A percentile compares a stretch with the other conserved stretches of the same genome.
phyloP scores from a whole-genome alignment of 805 yeast species.

The Pichia deserticola region DNA sequence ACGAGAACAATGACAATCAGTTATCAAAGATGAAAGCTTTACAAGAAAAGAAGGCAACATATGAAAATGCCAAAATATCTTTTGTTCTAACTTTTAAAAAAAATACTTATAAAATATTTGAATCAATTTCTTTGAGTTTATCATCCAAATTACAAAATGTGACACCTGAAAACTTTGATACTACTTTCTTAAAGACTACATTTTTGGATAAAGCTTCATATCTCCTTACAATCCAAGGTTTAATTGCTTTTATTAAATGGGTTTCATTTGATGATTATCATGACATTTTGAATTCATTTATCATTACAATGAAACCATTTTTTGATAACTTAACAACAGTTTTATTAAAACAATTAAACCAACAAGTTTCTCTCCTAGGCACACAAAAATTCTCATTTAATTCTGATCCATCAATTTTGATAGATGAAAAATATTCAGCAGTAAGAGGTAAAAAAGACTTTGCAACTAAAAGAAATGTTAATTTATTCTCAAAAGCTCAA shows the following conservation, averaged over 20 bases:
- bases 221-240: slow-evolving; percentile 40
- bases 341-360: slow-evolving; percentile 14
- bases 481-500: slow-evolving; percentile 14
- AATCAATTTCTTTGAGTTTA: slow-evolving; percentile 22
- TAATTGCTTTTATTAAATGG: slow-evolving; percentile 52
- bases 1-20: slow-evolving; percentile 31
- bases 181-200: slow-evolving; percentile 8
- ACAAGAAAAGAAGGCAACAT: slow-evolving; percentile 53
- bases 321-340: slow-evolving; percentile 22
- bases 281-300: slow-evolving; percentile 34
- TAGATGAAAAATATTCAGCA: slow-evolving; percentile 10
- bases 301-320: slow-evolving; percentile 24
- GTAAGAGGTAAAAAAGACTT: slow-evolving; percentile 7
- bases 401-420: slow-evolving; percentile 16
- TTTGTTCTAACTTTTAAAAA: slow-evolving; percentile 42
- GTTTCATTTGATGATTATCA: slow-evolving; percentile 42
- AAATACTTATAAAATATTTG: slow-evolving; percentile 19
- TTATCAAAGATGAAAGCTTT: slow-evolving; percentile 66
- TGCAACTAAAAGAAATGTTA: slow-evolving; percentile 9
- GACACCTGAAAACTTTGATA: slow-evolving; percentile 6
- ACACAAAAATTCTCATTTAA: slow-evolving; percentile 15
- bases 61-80: slow-evolving; percentile 45
- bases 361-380: slow-evolving; percentile 1
- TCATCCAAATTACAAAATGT: slow-evolving; percentile 24
- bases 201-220: slow-evolving; percentile 28